Evolutionary conservation across 2,329 filamentous ascomycete species (phyloP).

Genomic region (Stachybotrys echinatus): DNA sequence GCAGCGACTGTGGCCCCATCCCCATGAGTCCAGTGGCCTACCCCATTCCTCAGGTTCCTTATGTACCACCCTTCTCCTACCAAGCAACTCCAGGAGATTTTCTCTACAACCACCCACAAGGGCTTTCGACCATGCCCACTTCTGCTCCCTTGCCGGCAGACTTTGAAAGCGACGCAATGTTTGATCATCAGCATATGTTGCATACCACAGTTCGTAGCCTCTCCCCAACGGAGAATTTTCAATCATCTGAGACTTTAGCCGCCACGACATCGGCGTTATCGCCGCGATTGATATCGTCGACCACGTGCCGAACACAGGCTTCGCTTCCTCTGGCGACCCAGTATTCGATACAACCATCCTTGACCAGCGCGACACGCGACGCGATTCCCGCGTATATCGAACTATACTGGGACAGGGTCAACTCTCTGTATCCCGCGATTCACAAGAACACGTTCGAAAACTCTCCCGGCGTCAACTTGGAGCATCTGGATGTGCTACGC

Average conservation of each 20-base stretch:
- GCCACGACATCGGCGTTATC: conserved; percentile 35
- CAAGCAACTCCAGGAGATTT: not conserved
- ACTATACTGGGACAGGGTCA: conserved; percentile 48
- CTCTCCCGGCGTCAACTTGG: conserved; percentile 19
- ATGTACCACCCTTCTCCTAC: not conserved
- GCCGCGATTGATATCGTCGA: conserved; percentile 25
- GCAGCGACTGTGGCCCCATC: not conserved
- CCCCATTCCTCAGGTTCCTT: not conserved
- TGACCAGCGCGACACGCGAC: conserved; percentile 33
- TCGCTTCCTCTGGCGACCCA: conserved; percentile 25
- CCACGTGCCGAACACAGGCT: conserved; percentile 35
- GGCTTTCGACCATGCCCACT: not conserved
- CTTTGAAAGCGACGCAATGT: not conserved
- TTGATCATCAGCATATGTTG: conserved; percentile 20
- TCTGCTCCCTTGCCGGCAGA: not conserved
- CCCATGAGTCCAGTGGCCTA: not conserved
- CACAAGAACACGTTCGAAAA: conserved; percentile 41
- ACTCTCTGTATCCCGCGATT: conserved; percentile 43
- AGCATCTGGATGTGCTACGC: conserved; percentile 36
- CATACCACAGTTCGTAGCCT: conserved; percentile 42
- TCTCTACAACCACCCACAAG: not conserved
- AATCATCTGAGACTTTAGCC: conserved; percentile 44
- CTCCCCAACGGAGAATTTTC: conserved; percentile 40
- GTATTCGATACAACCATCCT: conserved; percentile 20
- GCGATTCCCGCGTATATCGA: conserved; percentile 45